A percentile compares a stretch with the other conserved stretches of the same genome.
Conservation (phyloP, 176 grass and related monocot species). For the Aegilops speltoides region DNA sequence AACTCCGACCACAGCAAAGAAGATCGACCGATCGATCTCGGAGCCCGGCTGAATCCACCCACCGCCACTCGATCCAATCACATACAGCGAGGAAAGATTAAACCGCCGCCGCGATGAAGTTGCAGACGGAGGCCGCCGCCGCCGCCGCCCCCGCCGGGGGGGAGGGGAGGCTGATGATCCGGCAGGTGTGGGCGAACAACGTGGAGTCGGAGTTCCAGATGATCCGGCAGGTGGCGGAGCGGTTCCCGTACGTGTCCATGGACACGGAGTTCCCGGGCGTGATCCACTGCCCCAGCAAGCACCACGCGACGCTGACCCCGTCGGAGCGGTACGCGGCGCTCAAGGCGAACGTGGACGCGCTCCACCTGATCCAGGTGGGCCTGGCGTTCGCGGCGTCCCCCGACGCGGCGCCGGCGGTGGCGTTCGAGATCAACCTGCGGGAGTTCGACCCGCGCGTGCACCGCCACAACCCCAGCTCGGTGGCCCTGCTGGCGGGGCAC, state of each 20-base stretch:
- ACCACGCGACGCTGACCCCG: constrained; percentile 44
- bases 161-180: constrained; percentile 42
- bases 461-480: constrained; percentile 52
- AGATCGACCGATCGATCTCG: not conserved
- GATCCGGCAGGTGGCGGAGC: constrained; percentile 48
- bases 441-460: constrained; percentile 80
- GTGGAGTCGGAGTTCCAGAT: constrained; percentile 59
- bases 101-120: not conserved
- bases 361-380: constrained; percentile 88
- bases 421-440: constrained; percentile 84
- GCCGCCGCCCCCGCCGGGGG: not conserved
- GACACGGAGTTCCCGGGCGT: constrained; percentile 98
- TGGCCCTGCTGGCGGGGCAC: constrained; percentile 45
- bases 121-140: not conserved
- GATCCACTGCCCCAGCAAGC: constrained; percentile 44
- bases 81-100: not conserved
- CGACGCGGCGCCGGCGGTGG: constrained; percentile 15
- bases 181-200: constrained; percentile 83
- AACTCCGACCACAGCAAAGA: too few species aligned
- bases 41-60: not conserved
- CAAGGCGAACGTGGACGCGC: constrained; percentile 76
- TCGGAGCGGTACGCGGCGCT: constrained; percentile 59
- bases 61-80: not conserved
- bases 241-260: constrained; percentile 68
- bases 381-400: constrained; percentile 61